Percentiles rank a stretch among this genome's conserved stretches.
These are phyloP conservation scores for Dysphania ambrosioides DNA, from an alignment of 148 eudicot species.

Conservation along the genomic window DNA sequence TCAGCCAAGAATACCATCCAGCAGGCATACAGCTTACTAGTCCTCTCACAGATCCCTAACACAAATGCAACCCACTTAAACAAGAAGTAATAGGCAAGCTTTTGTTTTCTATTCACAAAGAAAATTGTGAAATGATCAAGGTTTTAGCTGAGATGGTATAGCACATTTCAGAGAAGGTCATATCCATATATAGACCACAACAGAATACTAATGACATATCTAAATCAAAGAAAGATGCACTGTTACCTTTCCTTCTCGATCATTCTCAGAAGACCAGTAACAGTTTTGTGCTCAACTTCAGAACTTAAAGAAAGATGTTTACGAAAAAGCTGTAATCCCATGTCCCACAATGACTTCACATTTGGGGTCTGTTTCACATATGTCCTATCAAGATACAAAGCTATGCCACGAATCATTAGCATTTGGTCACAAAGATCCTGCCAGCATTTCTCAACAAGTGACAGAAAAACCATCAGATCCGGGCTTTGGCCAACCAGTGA, in stretches of 20 bases:
- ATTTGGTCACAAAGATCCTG: slow-evolving; percentile 97
- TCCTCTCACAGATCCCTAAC: not conserved
- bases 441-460: slow-evolving; percentile 92
- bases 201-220: not conserved
- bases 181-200: not conserved
- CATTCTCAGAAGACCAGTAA: slow-evolving; percentile 91
- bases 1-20: not conserved
- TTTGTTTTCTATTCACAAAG: too few species aligned
- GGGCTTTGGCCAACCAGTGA: slow-evolving; percentile 93
- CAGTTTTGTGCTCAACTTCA: slow-evolving; percentile 94
- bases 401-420: slow-evolving; percentile 96
- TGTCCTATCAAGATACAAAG: slow-evolving; percentile 90
- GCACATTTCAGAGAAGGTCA: not conserved
- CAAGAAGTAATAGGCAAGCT: too few species aligned
- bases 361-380: slow-evolving; percentile 85
- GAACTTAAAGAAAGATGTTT: slow-evolving; percentile 77
- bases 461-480: slow-evolving; percentile 84
- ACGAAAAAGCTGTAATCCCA: slow-evolving; percentile 95
- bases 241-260: slow-evolving; percentile 89
- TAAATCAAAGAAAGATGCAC: slow-evolving; percentile 1
- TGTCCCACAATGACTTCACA: slow-evolving; percentile 93
- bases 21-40: not conserved
- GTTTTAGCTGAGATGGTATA: not conserved
- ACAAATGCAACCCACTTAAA: not conserved
- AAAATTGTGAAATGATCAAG: not conserved